Conservation (phyloP, 2,329 filamentous ascomycete genomes). For the Botrytis aclada region DNA sequence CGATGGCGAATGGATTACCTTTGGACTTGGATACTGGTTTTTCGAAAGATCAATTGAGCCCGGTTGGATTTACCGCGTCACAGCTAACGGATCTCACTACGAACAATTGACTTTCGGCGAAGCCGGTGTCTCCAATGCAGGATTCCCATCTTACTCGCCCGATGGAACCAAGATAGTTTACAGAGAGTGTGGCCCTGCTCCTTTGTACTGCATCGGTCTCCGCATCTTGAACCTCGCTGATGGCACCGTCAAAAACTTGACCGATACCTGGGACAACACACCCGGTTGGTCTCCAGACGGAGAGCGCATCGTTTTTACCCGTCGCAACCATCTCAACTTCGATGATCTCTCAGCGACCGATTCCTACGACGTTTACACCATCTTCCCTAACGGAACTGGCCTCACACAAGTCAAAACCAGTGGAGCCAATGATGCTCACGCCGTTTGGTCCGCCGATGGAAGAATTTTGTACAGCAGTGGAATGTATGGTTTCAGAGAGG, state of each 20-base stretch:
- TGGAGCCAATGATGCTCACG: constrained; percentile 44
- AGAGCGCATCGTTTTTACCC: constrained; percentile 40
- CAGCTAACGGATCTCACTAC: constrained; percentile 24
- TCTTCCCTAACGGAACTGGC: neutral
- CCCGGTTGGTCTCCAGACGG: constrained; percentile 43
- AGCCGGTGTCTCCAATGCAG: constrained; percentile 35
- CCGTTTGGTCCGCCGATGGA: constrained; percentile 44
- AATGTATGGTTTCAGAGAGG: constrained; percentile 45
- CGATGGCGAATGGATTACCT: constrained; percentile 41
- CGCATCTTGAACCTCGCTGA: constrained; percentile 37
- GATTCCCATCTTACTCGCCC: constrained; percentile 42
- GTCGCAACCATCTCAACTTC: neutral
- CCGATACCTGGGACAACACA: constrained; percentile 42
- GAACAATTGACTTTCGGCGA: constrained; percentile 39
- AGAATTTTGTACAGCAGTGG: constrained; percentile 43
- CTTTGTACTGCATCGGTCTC: constrained; percentile 32
- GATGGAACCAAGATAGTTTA: constrained; percentile 41
- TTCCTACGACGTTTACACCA: neutral
- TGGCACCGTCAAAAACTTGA: constrained; percentile 36
- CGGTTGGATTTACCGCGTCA: constrained; percentile 25
- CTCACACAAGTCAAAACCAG: constrained; percentile 28
- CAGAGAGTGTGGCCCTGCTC: constrained; percentile 36
- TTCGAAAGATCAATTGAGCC: constrained; percentile 33
- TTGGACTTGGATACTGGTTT: constrained; percentile 44
- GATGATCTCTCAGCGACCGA: neutral